Evolutionary conservation across 163 green algal genomes (phyloP).

Genomic region (Scenedesmus sp.): DNA sequence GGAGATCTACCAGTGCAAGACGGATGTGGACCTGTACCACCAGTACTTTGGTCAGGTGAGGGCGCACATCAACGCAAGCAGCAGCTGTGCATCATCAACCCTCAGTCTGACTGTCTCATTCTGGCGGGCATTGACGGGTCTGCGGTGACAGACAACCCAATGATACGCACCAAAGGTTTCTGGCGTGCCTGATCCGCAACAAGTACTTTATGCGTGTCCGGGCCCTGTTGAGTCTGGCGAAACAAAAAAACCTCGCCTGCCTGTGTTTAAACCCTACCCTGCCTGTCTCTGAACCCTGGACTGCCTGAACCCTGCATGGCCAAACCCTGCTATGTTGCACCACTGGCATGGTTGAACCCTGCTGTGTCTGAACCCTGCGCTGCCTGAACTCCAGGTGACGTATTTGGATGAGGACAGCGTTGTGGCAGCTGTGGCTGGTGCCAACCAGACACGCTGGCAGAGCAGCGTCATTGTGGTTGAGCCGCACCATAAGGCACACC

Average conservation of each 20-base stretch:
- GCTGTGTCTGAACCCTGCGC: not conserved
- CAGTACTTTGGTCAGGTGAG: slow-evolving; percentile 43
- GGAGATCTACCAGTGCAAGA: slow-evolving; percentile 45
- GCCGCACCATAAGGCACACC: slow-evolving; percentile 39
- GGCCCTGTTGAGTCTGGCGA: too few relatives aligned
- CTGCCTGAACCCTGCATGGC: not conserved
- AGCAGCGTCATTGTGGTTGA: slow-evolving; percentile 21
- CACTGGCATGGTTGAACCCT: too few relatives aligned
- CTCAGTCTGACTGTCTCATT: too few relatives aligned
- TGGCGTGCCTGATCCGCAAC: too few relatives aligned
- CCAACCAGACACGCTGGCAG: slow-evolving; percentile 18
- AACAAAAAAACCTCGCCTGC: too few relatives aligned
- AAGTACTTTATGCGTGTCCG: too few relatives aligned
- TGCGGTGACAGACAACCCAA: too few relatives aligned
- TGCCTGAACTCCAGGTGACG: slow-evolving; percentile 10
- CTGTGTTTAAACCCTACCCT: too few relatives aligned
- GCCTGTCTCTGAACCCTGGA: not conserved
- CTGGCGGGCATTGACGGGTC: too few relatives aligned
- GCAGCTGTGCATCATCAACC: too few relatives aligned
- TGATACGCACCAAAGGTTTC: too few relatives aligned
- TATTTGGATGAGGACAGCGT: slow-evolving; percentile 37
- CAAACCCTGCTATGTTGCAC: not conserved
- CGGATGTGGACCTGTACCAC: not conserved
- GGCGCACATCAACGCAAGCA: too few relatives aligned
- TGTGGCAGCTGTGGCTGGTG: not conserved